Evolutionary conservation across 1,284 basidiomycete species (phyloP).

Genomic region (Cryptococcus hybrid): DNA sequence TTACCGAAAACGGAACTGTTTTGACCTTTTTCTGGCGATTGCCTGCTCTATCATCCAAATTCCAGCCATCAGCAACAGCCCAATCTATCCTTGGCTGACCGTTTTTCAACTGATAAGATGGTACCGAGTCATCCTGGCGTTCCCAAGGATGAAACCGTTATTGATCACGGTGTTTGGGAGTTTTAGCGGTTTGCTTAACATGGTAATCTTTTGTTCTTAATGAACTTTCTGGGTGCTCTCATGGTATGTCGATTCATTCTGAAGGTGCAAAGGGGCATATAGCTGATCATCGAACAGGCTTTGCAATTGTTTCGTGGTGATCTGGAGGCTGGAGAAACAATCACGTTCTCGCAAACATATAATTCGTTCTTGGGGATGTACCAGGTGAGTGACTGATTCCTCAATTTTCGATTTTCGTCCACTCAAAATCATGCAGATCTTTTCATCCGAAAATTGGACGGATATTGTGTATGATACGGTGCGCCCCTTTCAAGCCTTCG

Average conservation of each 20-base stretch:
- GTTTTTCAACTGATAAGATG: slow-evolving; percentile 82
- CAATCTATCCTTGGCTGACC: slow-evolving; percentile 85
- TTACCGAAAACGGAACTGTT: slow-evolving; percentile 71
- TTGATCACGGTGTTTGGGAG: slow-evolving; percentile 77
- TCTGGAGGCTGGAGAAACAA: slow-evolving; percentile 53
- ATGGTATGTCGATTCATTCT: slow-evolving; percentile 58
- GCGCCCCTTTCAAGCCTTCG: slow-evolving; percentile 7
- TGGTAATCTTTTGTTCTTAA: slow-evolving; percentile 88
- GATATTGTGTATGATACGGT: slow-evolving; percentile 71
- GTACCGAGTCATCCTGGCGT: slow-evolving; percentile 80
- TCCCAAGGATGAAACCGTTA: slow-evolving; percentile 45
- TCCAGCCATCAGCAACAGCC: slow-evolving; percentile 66
- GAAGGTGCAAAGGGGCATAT: not conserved
- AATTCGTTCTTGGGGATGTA: slow-evolving; percentile 89
- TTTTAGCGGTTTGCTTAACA: slow-evolving; percentile 87
- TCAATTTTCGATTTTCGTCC: not conserved
- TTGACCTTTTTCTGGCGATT: slow-evolving; percentile 81
- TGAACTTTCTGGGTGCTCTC: slow-evolving; percentile 84
- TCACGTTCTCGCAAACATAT: slow-evolving; percentile 85
- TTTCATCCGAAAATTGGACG: slow-evolving; percentile 96
- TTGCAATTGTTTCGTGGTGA: slow-evolving; percentile 68
- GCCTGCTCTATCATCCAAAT: slow-evolving; percentile 81
- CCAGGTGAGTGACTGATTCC: slow-evolving; percentile 46
- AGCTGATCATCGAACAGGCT: slow-evolving; percentile 26
- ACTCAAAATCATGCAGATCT: slow-evolving; percentile 59